Evolutionary conservation across 1,139 yeast species (phyloP).

Genomic region (Blastobotrys elegans): DNA sequence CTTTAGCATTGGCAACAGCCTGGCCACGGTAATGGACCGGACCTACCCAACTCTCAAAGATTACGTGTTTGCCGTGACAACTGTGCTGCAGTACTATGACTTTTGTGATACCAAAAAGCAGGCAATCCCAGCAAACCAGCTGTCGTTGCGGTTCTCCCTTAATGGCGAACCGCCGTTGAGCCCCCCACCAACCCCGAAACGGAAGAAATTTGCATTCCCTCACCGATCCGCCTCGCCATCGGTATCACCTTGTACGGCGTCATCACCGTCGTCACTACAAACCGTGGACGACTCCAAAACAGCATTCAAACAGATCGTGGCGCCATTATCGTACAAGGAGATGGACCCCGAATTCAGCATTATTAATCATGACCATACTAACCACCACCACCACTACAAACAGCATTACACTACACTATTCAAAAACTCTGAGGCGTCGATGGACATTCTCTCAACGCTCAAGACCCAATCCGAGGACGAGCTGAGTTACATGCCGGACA

Average conservation of each 20-base stretch:
- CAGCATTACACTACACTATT: neutral
- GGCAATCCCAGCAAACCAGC: constrained; percentile 5
- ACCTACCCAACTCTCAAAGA: constrained; percentile 11
- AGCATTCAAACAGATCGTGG: constrained; percentile 2
- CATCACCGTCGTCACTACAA: neutral
- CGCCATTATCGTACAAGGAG: neutral
- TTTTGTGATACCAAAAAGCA: constrained; percentile 16
- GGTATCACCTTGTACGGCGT: neutral
- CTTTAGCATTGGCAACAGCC: constrained; percentile 12
- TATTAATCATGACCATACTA: neutral
- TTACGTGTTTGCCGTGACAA: constrained; percentile 15
- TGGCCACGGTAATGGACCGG: constrained; percentile 12
- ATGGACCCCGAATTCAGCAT: neutral
- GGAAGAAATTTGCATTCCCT: neutral
- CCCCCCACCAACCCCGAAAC: neutral
- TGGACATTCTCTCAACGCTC: constrained; percentile 12
- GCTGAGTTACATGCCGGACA: constrained; percentile 18
- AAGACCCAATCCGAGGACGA: constrained; percentile 15
- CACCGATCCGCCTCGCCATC: constrained; percentile 1
- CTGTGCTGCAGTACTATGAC: constrained; percentile 17
- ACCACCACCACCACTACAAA: neutral
- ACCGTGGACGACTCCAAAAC: constrained; percentile 9
- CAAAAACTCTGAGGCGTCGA: constrained; percentile 10
- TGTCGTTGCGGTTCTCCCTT: neutral
- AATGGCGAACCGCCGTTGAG: neutral